Percentiles rank a stretch among this genome's conserved stretches.
phyloP scores from a whole-genome alignment of 441 rosid genomes.

The Euphorbia schlechtendalii region DNA sequence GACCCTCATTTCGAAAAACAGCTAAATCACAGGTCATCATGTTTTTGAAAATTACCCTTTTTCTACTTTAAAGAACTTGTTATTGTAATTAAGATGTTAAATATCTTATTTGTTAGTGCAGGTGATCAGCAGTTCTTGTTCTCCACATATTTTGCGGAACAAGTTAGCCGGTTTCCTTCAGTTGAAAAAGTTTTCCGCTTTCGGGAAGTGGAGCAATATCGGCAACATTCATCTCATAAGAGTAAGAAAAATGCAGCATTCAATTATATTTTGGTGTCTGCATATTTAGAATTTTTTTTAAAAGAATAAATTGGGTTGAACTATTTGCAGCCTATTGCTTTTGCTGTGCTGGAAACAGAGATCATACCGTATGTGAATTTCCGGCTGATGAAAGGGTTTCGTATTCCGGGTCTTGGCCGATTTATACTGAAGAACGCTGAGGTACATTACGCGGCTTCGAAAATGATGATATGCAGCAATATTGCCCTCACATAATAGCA shows the following conservation, averaged over 20 bases:
- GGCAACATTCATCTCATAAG: slow-evolving; percentile 46
- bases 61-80: background rate
- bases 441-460: slow-evolving; percentile 30
- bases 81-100: background rate
- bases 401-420: slow-evolving; percentile 51
- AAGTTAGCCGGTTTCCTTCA: slow-evolving; percentile 49
- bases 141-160: slow-evolving; percentile 39
- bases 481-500: slow-evolving; percentile 24
- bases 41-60: too few relatives aligned
- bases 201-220: slow-evolving; percentile 51
- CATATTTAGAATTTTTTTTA: background rate
- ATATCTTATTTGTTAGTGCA: slow-evolving; percentile 21
- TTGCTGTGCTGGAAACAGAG: slow-evolving; percentile 41
- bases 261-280: background rate
- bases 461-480: slow-evolving; percentile 44
- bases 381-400: slow-evolving; percentile 53
- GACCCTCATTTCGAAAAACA: too few relatives aligned
- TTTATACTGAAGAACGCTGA: slow-evolving; percentile 44
- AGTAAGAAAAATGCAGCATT: slow-evolving; percentile 29
- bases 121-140: slow-evolving; percentile 46
- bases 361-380: slow-evolving; percentile 56
- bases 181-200: slow-evolving; percentile 42
- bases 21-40: too few relatives aligned
- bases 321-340: slow-evolving; percentile 39
- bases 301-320: background rate